These are phyloP conservation scores for Hypoxylon subgilvum DNA, from an alignment of 495 filamentous ascomycete genomes.

Conservation along the genomic window DNA sequence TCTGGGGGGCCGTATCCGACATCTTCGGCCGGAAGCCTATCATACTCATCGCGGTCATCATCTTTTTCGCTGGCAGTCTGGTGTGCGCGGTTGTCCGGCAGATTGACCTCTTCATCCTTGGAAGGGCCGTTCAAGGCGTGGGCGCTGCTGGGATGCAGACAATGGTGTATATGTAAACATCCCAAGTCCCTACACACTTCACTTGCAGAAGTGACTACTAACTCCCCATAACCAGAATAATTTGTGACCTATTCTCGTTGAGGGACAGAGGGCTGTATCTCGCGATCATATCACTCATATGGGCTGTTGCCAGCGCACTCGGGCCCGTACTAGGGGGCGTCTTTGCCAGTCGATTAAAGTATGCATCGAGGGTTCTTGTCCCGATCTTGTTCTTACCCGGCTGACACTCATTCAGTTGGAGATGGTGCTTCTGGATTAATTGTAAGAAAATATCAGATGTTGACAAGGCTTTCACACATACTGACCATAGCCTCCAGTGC, in stretches of 20 bases:
- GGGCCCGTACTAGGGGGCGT: conserved; percentile 69
- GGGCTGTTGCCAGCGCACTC: conserved; percentile 64
- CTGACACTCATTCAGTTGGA: conserved; percentile 26
- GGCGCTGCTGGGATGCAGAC: conserved; percentile 76
- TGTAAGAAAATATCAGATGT: conserved; percentile 12
- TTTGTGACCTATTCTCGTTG: conserved; percentile 74
- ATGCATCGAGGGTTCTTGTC: not conserved
- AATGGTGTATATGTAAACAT: conserved; percentile 79
- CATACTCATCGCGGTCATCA: conserved; percentile 65
- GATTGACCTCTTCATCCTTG: conserved; percentile 64
- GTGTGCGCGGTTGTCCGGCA: conserved; percentile 67
- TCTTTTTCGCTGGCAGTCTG: conserved; percentile 67
- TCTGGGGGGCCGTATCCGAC: conserved; percentile 57
- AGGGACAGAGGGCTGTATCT: conserved; percentile 58
- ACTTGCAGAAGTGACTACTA: too few relatives aligned
- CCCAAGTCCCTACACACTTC: too few relatives aligned
- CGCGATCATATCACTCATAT: conserved; percentile 58
- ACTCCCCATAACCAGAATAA: too few relatives aligned
- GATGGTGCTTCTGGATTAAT: conserved; percentile 56
- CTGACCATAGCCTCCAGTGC: conserved; percentile 48
- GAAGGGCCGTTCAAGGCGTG: conserved; percentile 72
- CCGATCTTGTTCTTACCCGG: conserved; percentile 41
- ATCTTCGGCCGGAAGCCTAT: conserved; percentile 78
- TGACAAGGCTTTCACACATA: not conserved
- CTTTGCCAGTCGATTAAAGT: conserved; percentile 59